Evolutionary conservation across 2,329 filamentous ascomycete species (phyloP).

Genomic region (Trichoderma sp.): DNA sequence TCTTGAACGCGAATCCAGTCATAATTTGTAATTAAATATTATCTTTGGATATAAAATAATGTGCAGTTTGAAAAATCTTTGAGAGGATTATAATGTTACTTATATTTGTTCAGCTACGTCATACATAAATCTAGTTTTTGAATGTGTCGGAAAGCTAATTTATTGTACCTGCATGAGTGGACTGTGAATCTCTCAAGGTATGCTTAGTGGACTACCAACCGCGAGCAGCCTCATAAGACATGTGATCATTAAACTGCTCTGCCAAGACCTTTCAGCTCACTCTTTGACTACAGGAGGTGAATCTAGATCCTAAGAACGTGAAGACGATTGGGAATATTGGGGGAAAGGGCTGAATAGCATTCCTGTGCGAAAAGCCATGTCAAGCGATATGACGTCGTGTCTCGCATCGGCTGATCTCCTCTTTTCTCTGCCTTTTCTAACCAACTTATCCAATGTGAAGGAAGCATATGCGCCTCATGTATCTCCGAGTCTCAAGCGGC

Average conservation of each 20-base stretch:
- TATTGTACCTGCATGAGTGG: neutral
- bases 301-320: neutral
- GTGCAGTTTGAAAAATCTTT: neutral
- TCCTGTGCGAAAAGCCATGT: neutral
- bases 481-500: neutral
- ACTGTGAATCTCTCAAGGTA: neutral
- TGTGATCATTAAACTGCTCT: neutral
- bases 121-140: neutral
- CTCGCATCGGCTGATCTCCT: neutral
- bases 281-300: neutral
- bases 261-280: neutral
- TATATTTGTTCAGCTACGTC: neutral
- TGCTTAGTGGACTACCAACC: neutral
- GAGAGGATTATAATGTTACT: neutral
- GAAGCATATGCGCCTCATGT: neutral
- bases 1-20: neutral
- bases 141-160: neutral
- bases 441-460: neutral
- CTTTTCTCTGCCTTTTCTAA: neutral
- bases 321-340: neutral
- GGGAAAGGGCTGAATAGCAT: neutral
- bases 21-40: neutral
- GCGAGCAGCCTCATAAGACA: neutral
- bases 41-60: neutral
- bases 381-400: neutral